Evolutionary conservation across 2,329 filamentous ascomycete species (phyloP), one percentile per base, ranked within the genome.

Genomic region (Sarocladium oryzae): DNA sequence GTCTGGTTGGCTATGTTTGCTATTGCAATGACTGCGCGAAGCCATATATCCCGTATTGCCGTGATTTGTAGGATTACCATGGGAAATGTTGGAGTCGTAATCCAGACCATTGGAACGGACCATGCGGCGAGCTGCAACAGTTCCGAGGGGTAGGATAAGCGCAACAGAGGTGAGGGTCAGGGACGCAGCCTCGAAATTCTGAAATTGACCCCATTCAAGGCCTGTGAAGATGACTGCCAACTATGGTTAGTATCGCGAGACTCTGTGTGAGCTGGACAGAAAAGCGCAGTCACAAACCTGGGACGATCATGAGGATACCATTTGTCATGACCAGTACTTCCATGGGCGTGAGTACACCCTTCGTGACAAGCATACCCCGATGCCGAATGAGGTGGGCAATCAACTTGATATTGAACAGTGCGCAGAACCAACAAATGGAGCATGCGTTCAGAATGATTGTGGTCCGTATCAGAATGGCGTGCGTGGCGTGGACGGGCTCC

Each of bases 311-410:
- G 51, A 82, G 64, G 1, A 79, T 56, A 10, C 76, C 77, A 33
- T 81, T 81, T 46, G 76, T 76, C 57, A 79, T 74, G 49, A 79
- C 69, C 21, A 81, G 66, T 7, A 78, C 70, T 56, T 82, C 78
- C 68, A 81, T 75, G 4, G 76, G 70, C 0, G 64, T 74, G 35
- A 81, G 58, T 0, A 68, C 63, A 3, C 68, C 62, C 13, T 37
- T 49, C 1, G 64, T 64, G 1, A 71, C 70, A 1, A 81, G 65
- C 6, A 81, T 61, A 43, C 70, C 72, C 23, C 75, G 66, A 55
- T 75, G 75, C 8, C 64, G 60, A 38, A 69, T 61, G 54, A 81
- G 67, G 58, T 81, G 78, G 18, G 65, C 57, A 48, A 74, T 60
- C 9, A 81, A 66, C 52, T 78, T 74, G 51, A 69, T 56, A 59